These are phyloP conservation scores for Trametes versicolor DNA, from an alignment of 1,284 basidiomycete genomes.

Conservation along the genomic window DNA sequence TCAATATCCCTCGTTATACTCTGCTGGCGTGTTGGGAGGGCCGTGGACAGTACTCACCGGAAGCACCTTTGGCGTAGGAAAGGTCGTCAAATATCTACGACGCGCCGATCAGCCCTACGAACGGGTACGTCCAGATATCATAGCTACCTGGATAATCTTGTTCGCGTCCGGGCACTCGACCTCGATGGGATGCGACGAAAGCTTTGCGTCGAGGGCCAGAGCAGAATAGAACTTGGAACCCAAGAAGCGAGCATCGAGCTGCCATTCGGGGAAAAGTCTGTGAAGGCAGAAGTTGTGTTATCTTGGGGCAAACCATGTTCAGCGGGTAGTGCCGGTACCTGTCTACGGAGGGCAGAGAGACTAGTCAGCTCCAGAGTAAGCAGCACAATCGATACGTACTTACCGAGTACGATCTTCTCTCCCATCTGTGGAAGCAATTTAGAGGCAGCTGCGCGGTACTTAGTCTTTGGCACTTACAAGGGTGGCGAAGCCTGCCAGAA, in stretches of 20 bases:
- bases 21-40: neutral
- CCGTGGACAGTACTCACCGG: slow-evolving; percentile 52
- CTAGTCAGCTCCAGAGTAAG: neutral
- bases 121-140: neutral
- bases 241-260: slow-evolving; percentile 75
- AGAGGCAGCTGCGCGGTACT: neutral
- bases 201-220: slow-evolving; percentile 85
- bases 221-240: slow-evolving; percentile 77
- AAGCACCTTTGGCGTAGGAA: slow-evolving; percentile 90
- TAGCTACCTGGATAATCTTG: slow-evolving; percentile 74
- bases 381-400: slow-evolving; percentile 26
- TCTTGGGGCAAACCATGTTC: no score
- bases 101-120: neutral
- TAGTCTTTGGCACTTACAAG: slow-evolving; percentile 53
- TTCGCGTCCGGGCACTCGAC: slow-evolving; percentile 90
- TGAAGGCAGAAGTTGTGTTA: neutral
- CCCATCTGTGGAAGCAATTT: slow-evolving; percentile 67
- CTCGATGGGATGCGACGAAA: slow-evolving; percentile 95
- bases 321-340: neutral
- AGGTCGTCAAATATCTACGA: slow-evolving; percentile 84
- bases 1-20: neutral
- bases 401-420: slow-evolving; percentile 89
- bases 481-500: slow-evolving; percentile 77
- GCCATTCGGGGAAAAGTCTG: slow-evolving; percentile 83
- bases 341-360: neutral